Evolutionary conservation across 2,329 filamentous ascomycete species (phyloP).

Genomic region (Pseudogymnoascus sp.): DNA sequence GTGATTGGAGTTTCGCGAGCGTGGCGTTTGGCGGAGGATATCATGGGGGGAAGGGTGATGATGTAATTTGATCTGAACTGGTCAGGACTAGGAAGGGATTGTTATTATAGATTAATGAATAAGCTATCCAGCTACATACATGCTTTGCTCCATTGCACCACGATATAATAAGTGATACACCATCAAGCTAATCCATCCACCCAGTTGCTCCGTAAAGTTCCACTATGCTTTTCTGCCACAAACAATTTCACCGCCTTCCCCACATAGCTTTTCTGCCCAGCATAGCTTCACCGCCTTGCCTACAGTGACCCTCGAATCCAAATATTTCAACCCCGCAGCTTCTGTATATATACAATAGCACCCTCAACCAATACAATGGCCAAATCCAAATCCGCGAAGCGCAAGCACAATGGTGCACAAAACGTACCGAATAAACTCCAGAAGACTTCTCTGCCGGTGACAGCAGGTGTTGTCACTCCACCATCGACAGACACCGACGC

Average conservation of each 20-base stretch:
- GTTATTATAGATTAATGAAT: conserved; percentile 7
- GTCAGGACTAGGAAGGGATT: background rate
- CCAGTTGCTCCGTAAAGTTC: conserved; percentile 60
- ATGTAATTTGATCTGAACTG: background rate
- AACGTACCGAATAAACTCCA: background rate
- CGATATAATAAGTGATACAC: background rate
- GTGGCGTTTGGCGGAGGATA: background rate
- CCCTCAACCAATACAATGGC: background rate
- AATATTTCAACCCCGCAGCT: conserved; percentile 6
- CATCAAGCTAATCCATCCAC: conserved; percentile 32
- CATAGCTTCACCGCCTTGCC: background rate
- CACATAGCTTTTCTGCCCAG: background rate
- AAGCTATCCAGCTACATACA: conserved; percentile 1
- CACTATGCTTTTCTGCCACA: conserved; percentile 16
- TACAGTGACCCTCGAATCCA: background rate
- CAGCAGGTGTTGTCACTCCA: conserved; percentile 37
- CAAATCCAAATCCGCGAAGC: conserved; percentile 5
- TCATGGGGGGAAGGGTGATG: background rate
- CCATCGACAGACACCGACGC: conserved; percentile 45
- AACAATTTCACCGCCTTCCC: background rate
- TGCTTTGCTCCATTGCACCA: background rate
- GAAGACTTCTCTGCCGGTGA: background rate
- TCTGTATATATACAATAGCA: background rate
- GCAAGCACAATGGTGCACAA: background rate
- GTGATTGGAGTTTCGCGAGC: conserved; percentile 6